Evolutionary conservation across 2,329 filamentous ascomycete genomes (phyloP).

Genomic region (Pestalotiopsis sp.): DNA sequence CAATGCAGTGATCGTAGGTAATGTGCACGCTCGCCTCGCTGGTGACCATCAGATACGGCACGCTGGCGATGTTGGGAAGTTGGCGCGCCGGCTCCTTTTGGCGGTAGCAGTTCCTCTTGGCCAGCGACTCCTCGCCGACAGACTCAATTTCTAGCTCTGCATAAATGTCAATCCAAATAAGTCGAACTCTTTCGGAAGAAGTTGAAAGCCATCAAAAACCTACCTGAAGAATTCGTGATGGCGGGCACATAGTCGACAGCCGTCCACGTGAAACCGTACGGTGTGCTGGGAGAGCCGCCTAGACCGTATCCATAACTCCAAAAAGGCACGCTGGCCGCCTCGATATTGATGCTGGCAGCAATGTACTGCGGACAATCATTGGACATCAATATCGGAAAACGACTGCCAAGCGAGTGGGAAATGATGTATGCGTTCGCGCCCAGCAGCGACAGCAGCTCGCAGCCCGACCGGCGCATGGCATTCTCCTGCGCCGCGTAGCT

Average conservation of each 20-base stretch:
- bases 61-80: conserved; percentile 49
- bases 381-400: conserved; percentile 24
- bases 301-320: conserved; percentile 2
- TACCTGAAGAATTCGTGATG: conserved; percentile 14
- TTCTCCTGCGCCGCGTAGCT: conserved; percentile 31
- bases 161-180: not conserved
- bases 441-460: conserved; percentile 31
- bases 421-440: conserved; percentile 31
- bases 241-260: conserved; percentile 46
- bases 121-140: conserved; percentile 6
- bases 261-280: conserved; percentile 44
- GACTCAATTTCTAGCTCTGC: conserved; percentile 4
- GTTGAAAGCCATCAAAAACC: no score
- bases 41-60: conserved; percentile 54
- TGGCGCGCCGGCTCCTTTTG: conserved; percentile 31
- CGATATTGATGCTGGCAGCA: conserved; percentile 30
- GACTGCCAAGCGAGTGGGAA: conserved; percentile 33
- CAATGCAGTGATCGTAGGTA: conserved; percentile 58
- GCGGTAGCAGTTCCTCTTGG: conserved; percentile 14
- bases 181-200: no score
- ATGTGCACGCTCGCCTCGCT: conserved; percentile 57
- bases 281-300: conserved; percentile 22
- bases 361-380: conserved; percentile 31
- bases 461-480: conserved; percentile 31
- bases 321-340: conserved; percentile 31